Conservation (phyloP, 768 basidiomycete genomes). For the Hericium alpestre region DNA sequence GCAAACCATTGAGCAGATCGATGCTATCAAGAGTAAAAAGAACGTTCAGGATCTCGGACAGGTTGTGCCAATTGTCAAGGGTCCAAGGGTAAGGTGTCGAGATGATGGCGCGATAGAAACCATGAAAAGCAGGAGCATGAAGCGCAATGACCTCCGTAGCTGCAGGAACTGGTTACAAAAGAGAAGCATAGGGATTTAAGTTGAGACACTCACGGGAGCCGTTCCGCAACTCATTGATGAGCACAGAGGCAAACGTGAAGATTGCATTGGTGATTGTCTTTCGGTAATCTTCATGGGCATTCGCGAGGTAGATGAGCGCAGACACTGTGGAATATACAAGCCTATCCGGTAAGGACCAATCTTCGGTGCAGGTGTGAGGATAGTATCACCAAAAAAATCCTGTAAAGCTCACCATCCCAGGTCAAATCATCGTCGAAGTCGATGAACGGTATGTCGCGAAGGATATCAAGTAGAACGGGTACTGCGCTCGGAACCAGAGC, state of each 20-base stretch:
- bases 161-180: conserved; percentile 18
- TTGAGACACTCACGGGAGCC: conserved; percentile 38
- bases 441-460: conserved; percentile 61
- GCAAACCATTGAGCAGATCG: conserved; percentile 61
- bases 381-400: not conserved
- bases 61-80: conserved; percentile 47
- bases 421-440: conserved; percentile 71
- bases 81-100: conserved; percentile 73
- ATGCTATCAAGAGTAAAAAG: conserved; percentile 61
- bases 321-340: conserved; percentile 71
- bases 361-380: conserved; percentile 26
- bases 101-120: conserved; percentile 76
- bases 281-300: conserved; percentile 37
- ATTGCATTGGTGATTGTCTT: conserved; percentile 48
- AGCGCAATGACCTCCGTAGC: conserved; percentile 68
- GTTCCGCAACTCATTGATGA: conserved; percentile 43
- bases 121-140: conserved; percentile 73
- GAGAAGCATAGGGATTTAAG: not conserved
- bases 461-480: conserved; percentile 51
- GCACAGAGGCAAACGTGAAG: conserved; percentile 43
- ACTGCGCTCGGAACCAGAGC: conserved; percentile 42
- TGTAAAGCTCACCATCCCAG: conserved; percentile 55
- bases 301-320: conserved; percentile 60
- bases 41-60: conserved; percentile 41
- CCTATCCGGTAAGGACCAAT: conserved; percentile 82